Conservation (phyloP, 129 eudicot genomes). For the Centaurea solstitialis region DNA sequence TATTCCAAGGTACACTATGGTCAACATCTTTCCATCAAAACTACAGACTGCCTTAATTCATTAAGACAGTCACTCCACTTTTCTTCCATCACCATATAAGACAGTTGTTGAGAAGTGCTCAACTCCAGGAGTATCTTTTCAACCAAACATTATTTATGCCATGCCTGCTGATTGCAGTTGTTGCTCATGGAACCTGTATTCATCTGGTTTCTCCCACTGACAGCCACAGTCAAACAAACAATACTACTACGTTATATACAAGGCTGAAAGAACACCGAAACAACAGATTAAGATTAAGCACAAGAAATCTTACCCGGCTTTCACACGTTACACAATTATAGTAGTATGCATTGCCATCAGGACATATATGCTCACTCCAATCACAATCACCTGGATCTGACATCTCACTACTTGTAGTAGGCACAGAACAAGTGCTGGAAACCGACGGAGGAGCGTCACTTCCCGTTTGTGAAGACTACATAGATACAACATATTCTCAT, state of each 20-base stretch:
- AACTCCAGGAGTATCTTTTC: background rate
- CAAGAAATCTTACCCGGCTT: slow-evolving; percentile 62
- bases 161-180: slow-evolving; percentile 35
- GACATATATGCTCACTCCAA: slow-evolving; percentile 96
- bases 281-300: background rate
- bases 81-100: background rate
- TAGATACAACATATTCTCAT: background rate
- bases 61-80: background rate
- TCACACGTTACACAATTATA: slow-evolving; percentile 88
- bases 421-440: slow-evolving; percentile 34
- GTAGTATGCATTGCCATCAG: slow-evolving; percentile 79
- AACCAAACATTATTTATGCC: slow-evolving; percentile 7
- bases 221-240: background rate
- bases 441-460: slow-evolving; percentile 27
- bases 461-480: slow-evolving; percentile 38
- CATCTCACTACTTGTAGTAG: slow-evolving; percentile 20
- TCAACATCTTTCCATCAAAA: background rate
- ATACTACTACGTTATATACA: background rate
- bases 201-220: slow-evolving; percentile 95
- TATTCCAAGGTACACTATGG: background rate
- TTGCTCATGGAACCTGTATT: slow-evolving; percentile 65
- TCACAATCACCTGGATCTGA: slow-evolving; percentile 59
- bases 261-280: background rate
- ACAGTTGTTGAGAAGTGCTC: background rate
- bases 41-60: background rate